Evolutionary conservation across 345 rosid genomes (phyloP).

Genomic region (Crucihimalaya himalaica): DNA sequence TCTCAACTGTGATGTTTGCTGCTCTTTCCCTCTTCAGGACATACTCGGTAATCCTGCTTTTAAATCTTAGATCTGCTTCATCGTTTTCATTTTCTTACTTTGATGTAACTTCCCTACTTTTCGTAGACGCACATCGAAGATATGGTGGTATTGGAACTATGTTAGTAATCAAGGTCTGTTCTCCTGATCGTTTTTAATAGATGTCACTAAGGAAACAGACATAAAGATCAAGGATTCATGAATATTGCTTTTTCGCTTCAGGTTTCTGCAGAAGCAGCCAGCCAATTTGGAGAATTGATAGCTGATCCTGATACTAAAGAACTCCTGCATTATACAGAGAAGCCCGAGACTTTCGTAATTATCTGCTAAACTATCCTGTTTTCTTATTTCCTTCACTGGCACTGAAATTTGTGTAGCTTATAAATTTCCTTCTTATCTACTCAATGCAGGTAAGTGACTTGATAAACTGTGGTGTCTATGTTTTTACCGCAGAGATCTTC

Average conservation of each 20-base stretch:
- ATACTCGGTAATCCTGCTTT: constrained; percentile 61
- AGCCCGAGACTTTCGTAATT: constrained; percentile 89
- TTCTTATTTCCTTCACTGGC: background rate
- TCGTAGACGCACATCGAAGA: constrained; percentile 67
- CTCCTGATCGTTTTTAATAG: background rate
- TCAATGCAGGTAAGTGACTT: constrained; percentile 75
- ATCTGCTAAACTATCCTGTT: constrained; percentile 17
- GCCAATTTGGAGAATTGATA: constrained; percentile 78
- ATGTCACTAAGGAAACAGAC: background rate
- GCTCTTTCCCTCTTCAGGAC: constrained; percentile 72
- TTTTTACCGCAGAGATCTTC: constrained; percentile 69
- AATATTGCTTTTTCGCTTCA: constrained; percentile 10
- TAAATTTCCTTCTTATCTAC: background rate
- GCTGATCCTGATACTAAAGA: constrained; percentile 79
- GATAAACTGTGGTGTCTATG: constrained; percentile 82
- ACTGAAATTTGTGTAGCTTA: constrained; percentile 4
- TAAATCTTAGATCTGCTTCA: background rate
- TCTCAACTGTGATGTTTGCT: constrained; percentile 85
- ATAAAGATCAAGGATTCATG: background rate
- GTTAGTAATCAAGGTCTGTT: constrained; percentile 72
- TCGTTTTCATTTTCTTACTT: background rate
- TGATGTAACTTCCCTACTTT: background rate
- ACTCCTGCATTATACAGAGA: constrained; percentile 83
- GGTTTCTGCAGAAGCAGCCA: constrained; percentile 93
- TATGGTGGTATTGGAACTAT: constrained; percentile 81